Evolutionary conservation across 345 rosid species (phyloP).

Genomic region (Mallotus nudiflorus): DNA sequence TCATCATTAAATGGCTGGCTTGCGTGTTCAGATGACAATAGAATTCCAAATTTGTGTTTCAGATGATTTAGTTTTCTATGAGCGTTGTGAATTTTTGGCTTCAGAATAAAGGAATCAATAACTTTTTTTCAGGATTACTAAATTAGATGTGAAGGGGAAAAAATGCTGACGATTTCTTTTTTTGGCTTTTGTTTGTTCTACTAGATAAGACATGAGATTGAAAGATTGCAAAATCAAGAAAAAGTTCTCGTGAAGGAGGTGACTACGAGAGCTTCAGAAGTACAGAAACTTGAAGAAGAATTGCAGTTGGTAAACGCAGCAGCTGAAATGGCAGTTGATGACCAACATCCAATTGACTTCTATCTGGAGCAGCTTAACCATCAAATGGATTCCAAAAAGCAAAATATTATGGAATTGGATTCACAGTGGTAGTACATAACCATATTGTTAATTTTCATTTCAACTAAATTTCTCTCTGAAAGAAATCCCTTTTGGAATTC

Average conservation of each 20-base stretch:
- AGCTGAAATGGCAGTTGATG: constrained; percentile 53
- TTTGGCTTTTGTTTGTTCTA: constrained; percentile 26
- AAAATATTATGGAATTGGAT: constrained; percentile 41
- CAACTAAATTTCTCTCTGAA: constrained; percentile 8
- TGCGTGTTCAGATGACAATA: neutral
- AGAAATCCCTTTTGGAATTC: neutral
- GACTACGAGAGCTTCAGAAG: constrained; percentile 41
- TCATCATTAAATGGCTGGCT: neutral
- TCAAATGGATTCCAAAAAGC: constrained; percentile 42
- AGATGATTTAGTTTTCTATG: neutral
- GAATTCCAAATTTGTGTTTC: neutral
- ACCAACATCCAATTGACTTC: constrained; percentile 43
- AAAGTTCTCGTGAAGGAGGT: constrained; percentile 38
- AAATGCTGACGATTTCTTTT: constrained; percentile 6
- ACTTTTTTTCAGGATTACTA: neutral
- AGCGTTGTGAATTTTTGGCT: neutral
- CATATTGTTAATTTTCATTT: neutral
- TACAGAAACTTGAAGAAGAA: constrained; percentile 50
- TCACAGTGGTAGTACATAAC: constrained; percentile 49
- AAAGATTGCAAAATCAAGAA: constrained; percentile 38
- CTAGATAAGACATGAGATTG: constrained; percentile 36
- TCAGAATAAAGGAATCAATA: neutral
- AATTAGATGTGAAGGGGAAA: neutral
- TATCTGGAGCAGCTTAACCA: constrained; percentile 51
- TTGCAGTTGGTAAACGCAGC: constrained; percentile 53